Base-by-base conservation (phyloP, 2,329 filamentous ascomycete species). In the Tolypocladium amazonense region DNA sequence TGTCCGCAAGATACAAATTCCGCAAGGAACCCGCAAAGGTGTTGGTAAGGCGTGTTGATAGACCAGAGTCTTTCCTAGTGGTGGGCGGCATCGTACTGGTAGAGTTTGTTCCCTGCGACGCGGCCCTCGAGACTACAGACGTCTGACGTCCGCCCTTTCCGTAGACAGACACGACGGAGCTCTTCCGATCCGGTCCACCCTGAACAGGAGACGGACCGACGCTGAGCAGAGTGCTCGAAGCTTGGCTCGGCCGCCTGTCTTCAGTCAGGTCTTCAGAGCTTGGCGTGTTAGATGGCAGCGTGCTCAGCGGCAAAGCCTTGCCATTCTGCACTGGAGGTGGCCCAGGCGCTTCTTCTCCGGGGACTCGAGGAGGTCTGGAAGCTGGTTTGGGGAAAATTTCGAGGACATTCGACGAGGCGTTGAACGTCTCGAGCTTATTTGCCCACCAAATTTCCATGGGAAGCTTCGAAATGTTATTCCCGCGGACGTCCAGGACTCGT, bases 401-500 rank as follows among this genome's bases (percentile, higher is more conserved):
- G 25, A 99, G 80, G 8, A 97, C 88, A 66, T 99, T 99, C 14
- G 94, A 97, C 0, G 93, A 97, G 15, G 96, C 87, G 67, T 99
- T 99, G 61, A 99, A 82, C 0, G 88, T 93, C 73, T 97, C 92
- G 59, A 99, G 76, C 70, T 88, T 92, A 66, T 88, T 88, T 57
- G 93, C 93, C 80, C 90, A 93, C 94, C 94, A 99, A n/a, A 99
- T 82, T 70, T 99, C 94, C 69, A 90, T 85, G 2, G 94, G 94
- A 38, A 99, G 79, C 68, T 88, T 88, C 64, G 88, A 88, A 60
- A 99, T 82, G 69, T 97, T 99, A 77, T 97, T 99, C 69, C 94
- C 91, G 63, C 93, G 85, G 23, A 97, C 82, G 70, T 99, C 93
- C 47, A 99, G 79, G 63, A 92, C 88, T 58, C 86, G 88, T 62